Evolutionary conservation across 176 grass and related monocot species (phyloP), one percentile per base, ranked within the genome.

Genomic region (Bothriochloa decipiens): DNA sequence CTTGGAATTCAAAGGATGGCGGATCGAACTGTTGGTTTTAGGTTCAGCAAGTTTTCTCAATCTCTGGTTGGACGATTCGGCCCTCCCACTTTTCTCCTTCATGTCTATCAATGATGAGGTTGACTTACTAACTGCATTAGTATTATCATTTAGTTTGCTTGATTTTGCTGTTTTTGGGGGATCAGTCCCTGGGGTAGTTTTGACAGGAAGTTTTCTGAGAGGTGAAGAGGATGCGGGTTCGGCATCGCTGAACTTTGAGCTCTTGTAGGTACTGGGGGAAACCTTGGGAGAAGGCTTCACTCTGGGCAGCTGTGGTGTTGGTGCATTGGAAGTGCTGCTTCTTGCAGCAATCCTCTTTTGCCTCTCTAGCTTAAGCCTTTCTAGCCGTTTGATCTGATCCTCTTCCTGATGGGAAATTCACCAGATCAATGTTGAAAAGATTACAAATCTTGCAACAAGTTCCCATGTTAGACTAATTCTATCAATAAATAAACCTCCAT

Each of bases 291-390:
- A 71, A 83, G 91, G 84, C 47, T 92, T 94, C 42, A 69, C 75
- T 90, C 92, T 95, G 42, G 79, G 42, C 62, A 80, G 80, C 40
- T 85, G 89, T 18, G 80, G 75, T 40, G 88, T 83, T 80, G 72
- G 33, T 67, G 89, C 35, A 78, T 87, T 84, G 25, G 89, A 74
- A 27, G 57, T 7, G 67, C 69, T 75, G 75, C 65, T 87, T 87
- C 91, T 94, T 79, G 93, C 66, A 72, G 96, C 81, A 69, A 98
- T 98, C 84, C 93, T 93, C 85, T 98, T 95, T 90, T 98, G 89
- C 85, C 96, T 86, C 83, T 98, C 96, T 71, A 85, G 81, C 86
- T 94, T 98, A 79, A 98, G 88, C 74, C 62, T 91, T 77, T 94
- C 96, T n/a, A 98, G 83, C 28, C 96, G 89, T 83, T 92, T 98